Conservation (phyloP, 2,329 filamentous ascomycete species). For the Aurifilum marmelostoma region DNA sequence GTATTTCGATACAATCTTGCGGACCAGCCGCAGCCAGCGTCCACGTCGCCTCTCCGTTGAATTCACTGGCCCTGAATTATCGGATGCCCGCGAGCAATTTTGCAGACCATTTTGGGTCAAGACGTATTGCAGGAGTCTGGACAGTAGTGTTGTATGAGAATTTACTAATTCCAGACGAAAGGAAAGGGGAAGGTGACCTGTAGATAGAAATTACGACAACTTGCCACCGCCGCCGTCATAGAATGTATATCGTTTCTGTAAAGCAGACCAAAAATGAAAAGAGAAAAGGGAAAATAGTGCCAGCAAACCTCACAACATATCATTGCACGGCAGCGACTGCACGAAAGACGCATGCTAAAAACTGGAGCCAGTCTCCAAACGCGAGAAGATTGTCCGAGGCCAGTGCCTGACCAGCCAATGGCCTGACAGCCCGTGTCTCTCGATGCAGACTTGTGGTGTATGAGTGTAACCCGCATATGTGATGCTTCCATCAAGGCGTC, state of each 20-base stretch:
- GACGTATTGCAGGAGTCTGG: background rate
- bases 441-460: background rate
- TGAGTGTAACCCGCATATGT: conserved; percentile 6
- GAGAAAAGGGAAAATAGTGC: background rate
- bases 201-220: background rate
- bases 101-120: background rate
- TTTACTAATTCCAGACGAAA: background rate
- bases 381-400: background rate
- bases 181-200: background rate
- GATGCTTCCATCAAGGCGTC: background rate
- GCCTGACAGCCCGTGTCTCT: background rate
- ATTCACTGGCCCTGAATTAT: background rate
- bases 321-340: background rate
- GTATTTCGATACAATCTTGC: background rate
- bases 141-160: background rate
- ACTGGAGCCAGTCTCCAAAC: background rate
- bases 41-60: background rate
- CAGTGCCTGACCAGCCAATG: background rate
- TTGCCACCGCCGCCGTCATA: conserved; percentile 19
- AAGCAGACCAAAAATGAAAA: background rate
- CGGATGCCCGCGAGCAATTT: background rate
- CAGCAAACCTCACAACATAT: background rate
- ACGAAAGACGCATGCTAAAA: background rate
- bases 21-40: too few relatives aligned
- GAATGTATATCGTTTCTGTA: conserved; percentile 10